Evolutionary conservation across 2,329 filamentous ascomycete species (phyloP), one percentile per base, ranked within the genome.

Genomic region (Dactylella cylindrospora): DNA sequence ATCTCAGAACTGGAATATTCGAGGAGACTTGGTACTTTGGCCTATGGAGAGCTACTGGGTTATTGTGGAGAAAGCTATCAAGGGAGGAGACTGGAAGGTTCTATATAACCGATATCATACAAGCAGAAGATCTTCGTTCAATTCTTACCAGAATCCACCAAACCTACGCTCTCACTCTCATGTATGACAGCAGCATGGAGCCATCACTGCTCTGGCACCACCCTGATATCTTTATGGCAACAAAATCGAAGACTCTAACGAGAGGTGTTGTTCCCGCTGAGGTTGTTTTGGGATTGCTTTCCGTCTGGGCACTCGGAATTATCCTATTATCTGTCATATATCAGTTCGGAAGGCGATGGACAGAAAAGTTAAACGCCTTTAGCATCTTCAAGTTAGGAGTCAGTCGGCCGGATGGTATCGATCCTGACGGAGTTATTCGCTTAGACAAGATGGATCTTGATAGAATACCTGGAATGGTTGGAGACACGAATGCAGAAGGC

Each of bases 301-400:
- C 20, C 13, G 20, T 28, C 2, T 53, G 49, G 49, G 31, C 49
- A 0, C 15, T 53, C 7, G 38, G 39, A 13, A 53, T 45, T 13
- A 6, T 25, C 1, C 8, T n/a, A 10, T 32, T 38, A 2, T 9
- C 49, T 2, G 13, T 2, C 7, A 5, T 38, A 10, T 53, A 53
- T 17, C 49, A 53, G 25, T 53, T 53, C 13, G 6, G 49, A 28
- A 19, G 49, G n/a, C 12, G 49, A 22, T 53, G 49, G 49, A 20
- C 31, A 13, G 39, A 38, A 5, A 53, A 53, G 20, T 13, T 53
- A 17, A 19, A 53, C 13, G 31, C 31, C 1, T 53, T 53, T 32
- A 53, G 31, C 25, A 44, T 53, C 13, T 53, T 53, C 17, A 25
- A 20, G 1, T 19, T 53, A 5, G 49, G 49, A 6, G 22, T 38